These are phyloP conservation scores for Citrullus colocynthis DNA, from an alignment of 306 rosid genomes.

Conservation along the genomic window DNA sequence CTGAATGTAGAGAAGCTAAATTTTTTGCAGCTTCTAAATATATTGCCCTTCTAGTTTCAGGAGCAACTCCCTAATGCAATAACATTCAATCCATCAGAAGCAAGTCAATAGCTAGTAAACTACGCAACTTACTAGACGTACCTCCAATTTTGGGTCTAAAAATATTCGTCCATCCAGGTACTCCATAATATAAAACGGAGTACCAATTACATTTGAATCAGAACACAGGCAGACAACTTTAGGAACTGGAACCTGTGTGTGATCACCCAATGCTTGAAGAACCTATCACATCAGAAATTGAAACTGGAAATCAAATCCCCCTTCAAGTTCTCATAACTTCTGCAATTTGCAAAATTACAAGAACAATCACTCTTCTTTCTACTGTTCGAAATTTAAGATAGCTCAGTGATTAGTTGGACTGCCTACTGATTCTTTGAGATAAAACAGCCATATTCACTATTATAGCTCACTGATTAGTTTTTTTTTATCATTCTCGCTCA, in stretches of 20 bases:
- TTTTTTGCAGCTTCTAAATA: slow-evolving; percentile 49
- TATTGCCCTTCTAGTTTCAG: slow-evolving; percentile 51
- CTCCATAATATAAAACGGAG: slow-evolving; percentile 88
- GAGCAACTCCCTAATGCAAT: slow-evolving; percentile 46
- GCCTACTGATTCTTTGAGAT: neutral
- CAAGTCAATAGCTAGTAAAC: neutral
- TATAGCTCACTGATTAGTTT: neutral
- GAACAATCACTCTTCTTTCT: neutral
- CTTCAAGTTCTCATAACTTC: neutral
- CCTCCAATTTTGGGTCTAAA: slow-evolving; percentile 61
- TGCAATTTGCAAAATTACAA: neutral
- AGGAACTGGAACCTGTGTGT: slow-evolving; percentile 75
- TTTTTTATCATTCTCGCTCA: neutral
- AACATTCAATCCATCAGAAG: slow-evolving; percentile 14
- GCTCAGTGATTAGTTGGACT: neutral
- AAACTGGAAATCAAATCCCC: neutral
- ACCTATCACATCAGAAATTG: slow-evolving; percentile 30
- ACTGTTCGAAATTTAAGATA: neutral
- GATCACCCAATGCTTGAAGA: slow-evolving; percentile 59
- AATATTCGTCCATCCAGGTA: slow-evolving; percentile 82
- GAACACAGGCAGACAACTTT: slow-evolving; percentile 72
- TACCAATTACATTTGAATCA: slow-evolving; percentile 65
- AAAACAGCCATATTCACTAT: neutral
- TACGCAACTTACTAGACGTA: slow-evolving; percentile 9
- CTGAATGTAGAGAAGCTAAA: slow-evolving; percentile 69